Percentiles rank a stretch among this genome's conserved stretches.
Evolutionary conservation across 208 protist genomes (phyloP).

Genomic region (Acanthamoeba triangularis): DNA sequence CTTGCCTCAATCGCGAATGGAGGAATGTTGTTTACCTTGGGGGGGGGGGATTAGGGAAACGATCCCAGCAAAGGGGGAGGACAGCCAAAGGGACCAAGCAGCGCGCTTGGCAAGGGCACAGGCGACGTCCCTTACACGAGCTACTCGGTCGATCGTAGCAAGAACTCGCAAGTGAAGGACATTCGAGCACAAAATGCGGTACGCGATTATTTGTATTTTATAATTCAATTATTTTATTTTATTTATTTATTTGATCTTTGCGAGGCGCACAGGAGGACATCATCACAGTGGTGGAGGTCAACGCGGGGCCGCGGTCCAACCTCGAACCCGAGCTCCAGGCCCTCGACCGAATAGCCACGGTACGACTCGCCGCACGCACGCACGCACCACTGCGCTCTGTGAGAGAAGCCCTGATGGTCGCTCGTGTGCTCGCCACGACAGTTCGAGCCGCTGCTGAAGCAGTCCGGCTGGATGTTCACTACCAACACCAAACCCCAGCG

Average conservation of each 20-base stretch:
- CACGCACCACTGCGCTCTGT: no score
- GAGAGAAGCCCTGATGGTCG: no score
- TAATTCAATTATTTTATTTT: conserved; percentile 24
- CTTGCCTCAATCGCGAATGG: not conserved
- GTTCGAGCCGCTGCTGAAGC: conserved; percentile 64
- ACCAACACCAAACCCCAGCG: not conserved
- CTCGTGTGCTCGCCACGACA: not conserved
- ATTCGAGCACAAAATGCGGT: not conserved
- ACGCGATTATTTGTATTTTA: not conserved
- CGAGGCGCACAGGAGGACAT: conserved; percentile 41
- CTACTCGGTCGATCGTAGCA: conserved; percentile 43
- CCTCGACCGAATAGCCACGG: conserved; percentile 20
- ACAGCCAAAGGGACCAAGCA: not conserved
- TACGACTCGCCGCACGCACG: not conserved
- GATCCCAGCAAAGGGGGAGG: conserved; percentile 60
- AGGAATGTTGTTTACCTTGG: not conserved
- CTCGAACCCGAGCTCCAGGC: conserved; percentile 42
- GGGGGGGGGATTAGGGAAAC: conserved; percentile 8
- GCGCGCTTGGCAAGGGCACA: not conserved
- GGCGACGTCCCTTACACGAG: conserved; percentile 54
- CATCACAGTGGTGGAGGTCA: conserved; percentile 46
- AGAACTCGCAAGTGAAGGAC: conserved; percentile 42
- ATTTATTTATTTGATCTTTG: not conserved
- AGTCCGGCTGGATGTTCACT: not conserved
- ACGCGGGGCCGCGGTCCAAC: not conserved